Base-by-base conservation (phyloP, 75 land plant genomes). In the Picea glauca region DNA sequence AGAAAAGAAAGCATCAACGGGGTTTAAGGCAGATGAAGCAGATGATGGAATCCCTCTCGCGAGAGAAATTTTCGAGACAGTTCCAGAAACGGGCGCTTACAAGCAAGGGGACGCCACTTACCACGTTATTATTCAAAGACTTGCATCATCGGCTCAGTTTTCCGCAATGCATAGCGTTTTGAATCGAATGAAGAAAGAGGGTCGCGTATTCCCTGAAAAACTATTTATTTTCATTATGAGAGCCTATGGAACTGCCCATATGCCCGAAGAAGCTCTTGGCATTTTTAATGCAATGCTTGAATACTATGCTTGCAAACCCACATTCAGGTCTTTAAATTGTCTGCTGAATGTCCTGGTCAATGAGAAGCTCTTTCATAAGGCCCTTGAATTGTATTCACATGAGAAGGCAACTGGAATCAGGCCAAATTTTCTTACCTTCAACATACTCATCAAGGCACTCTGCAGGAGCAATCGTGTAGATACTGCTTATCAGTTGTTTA, bases 371-470 rank as follows among this genome's bases (percentile, higher is more conserved):
- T 82, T 74, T 81, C 18, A 63, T 21, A 80, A 78, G 13, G 92
- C 88, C 6, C 60, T 83, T 60, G 79, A 82, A 72, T 81, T 88
- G 46, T 82, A 83, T 72, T 40, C 74, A 17, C 13, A 74, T 58
- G 58, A 40, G 76, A 75, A 63, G 38, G 61, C 64, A 17, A 60
- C 17, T 72, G 82, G 79, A 58, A 77, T 89, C 58, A 56, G 58
- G 2, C 94, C 94, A 0, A 90, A 88, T 76, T 58, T 83, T 15
- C 77, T 92, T 4, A 87, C 83, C 38, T 94, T 83, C 76, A 94
- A 92, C 74, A 80, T 88, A 35, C 68, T 94, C 60, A 76, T 92
- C 32, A 92, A 90, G 50, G 85, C 85, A 1, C 67, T 88, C 43
- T 84, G 86, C 60, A 83, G 72, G 74, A 60, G 66, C 60, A 81